Evolutionary conservation across 768 basidiomycete species (phyloP), one percentile per base, ranked within the genome.

Genomic region (Termitomyces sp.): DNA sequence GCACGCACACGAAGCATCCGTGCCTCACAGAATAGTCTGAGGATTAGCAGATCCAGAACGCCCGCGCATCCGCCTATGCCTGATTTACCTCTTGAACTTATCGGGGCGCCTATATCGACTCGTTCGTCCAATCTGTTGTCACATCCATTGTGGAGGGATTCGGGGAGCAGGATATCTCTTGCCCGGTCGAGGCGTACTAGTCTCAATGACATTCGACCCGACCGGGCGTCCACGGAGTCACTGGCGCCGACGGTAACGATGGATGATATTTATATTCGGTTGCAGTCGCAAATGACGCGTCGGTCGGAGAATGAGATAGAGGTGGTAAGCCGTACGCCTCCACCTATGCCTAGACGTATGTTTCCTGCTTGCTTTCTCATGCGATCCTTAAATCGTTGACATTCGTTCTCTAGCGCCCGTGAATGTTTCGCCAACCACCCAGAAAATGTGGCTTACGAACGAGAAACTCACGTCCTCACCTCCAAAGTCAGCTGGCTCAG

Each of bases 1-100:
- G 90, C 91, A 1, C 81, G 82, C 57, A 80, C 74, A 57, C 80
- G 89, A 40, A 88, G 86, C 67, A 75, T 77, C 43, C 78, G 87
- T 1, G 77, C 82, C 8, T 89, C 88, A 5, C 83, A 86, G 62
- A 80, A 83, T 24, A 89, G 87, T 65, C 72, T 92, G 8, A 82
- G 89, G 1, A 72, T 90, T 24, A 85, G 83, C 50, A 76, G 49
- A 49, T 24, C 55, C 66, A 68, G 22, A 62, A 62, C 40, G 9
- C 27, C 59, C 20, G 46, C 46, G 6, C 73, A 65, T n/a, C 76
- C 64, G 27, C 75, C 68, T 36, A 70, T 72, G 2, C 75, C 68
- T 16, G 72, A 69, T 55, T 65, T 70, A 45, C 78, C 66, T 7
- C 49, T 61, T 14, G 65, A 64, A 50, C 59, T 64, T 22, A 26